Evolutionary conservation across 2,329 filamentous ascomycete species (phyloP).

Genomic region (Hysterium pulicare): DNA sequence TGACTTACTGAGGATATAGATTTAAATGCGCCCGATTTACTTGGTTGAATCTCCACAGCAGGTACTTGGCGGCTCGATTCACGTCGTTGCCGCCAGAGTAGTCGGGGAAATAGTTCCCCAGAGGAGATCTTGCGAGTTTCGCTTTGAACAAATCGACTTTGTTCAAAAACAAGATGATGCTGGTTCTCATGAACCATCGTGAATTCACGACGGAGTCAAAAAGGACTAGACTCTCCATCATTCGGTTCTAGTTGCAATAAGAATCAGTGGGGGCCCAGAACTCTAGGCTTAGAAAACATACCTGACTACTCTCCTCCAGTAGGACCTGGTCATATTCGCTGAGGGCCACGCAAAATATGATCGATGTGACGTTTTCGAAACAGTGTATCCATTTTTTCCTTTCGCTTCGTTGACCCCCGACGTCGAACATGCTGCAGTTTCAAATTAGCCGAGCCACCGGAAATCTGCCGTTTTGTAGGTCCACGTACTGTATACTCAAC

Average conservation of each 20-base stretch:
- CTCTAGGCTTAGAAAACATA: conserved; percentile 43
- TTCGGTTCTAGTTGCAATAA: conserved; percentile 70
- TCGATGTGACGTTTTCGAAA: conserved; percentile 98
- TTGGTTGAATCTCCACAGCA: conserved; percentile 98
- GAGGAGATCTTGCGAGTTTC: conserved; percentile 82
- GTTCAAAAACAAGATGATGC: conserved; percentile 97
- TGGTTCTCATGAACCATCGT: conserved; percentile 97
- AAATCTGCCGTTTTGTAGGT: conserved; percentile 6
- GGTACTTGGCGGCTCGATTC: conserved; percentile 95
- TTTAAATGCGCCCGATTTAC: conserved; percentile 96
- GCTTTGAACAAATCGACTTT: conserved; percentile 98
- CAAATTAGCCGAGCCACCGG: conserved; percentile 24
- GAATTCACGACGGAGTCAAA: conserved; percentile 99
- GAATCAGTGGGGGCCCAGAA: conserved; percentile 8
- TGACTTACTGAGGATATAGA: conserved; percentile 89
- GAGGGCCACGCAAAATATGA: conserved; percentile 97
- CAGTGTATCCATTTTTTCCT: conserved; percentile 99
- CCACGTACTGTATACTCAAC: conserved; percentile 90
- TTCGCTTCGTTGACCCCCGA: conserved; percentile 94
- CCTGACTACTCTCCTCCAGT: conserved; percentile 94
- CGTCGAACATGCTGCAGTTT: conserved; percentile 87
- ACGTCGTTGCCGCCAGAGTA: conserved; percentile 98
- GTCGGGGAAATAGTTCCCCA: conserved; percentile 95
- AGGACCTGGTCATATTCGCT: conserved; percentile 98
- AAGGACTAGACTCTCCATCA: conserved; percentile 96